A percentile compares a stretch with the other conserved stretches of the same genome.
These are phyloP conservation scores for Bolboschoenoplectus hybrid DNA, from an alignment of 202 grass and related monocot genomes.

Conservation along the genomic window DNA sequence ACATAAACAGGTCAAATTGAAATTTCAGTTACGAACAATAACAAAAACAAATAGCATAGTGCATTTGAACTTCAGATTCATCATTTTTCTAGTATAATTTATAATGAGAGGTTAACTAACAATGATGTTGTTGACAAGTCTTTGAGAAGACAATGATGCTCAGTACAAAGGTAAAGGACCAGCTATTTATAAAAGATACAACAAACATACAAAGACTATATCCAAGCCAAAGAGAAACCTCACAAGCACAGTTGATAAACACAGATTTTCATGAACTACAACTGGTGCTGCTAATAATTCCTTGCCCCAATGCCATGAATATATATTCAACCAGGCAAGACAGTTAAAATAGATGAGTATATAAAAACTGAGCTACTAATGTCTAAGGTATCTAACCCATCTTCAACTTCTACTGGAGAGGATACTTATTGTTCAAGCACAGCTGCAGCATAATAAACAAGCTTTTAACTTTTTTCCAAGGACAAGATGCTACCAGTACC, in stretches of 20 bases:
- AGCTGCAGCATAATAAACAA: slow-evolving; percentile 24
- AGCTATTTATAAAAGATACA: slow-evolving; percentile 16
- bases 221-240: slow-evolving; percentile 33
- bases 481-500: neutral
- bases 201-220: slow-evolving; percentile 33
- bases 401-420: slow-evolving; percentile 31
- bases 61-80: neutral
- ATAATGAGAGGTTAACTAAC: slow-evolving; percentile 8
- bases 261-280: slow-evolving; percentile 27
- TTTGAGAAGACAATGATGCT: slow-evolving; percentile 3
- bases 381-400: slow-evolving; percentile 36
- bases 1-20: neutral
- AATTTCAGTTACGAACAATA: neutral
- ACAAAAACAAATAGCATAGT: slow-evolving; percentile 23
- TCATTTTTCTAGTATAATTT: neutral
- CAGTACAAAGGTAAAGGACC: slow-evolving; percentile 7
- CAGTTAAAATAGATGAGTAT: slow-evolving; percentile 28
- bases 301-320: slow-evolving; percentile 21
- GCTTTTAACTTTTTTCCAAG: neutral
- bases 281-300: slow-evolving; percentile 21
- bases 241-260: neutral
- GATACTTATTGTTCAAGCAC: slow-evolving; percentile 36
- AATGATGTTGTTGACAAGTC: slow-evolving; percentile 16
- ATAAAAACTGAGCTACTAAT: slow-evolving; percentile 30
- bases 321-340: slow-evolving; percentile 37